Evolutionary conservation across 306 rosid species (phyloP), one percentile per base, ranked within the genome.

Genomic region (Begonia masoniana): DNA sequence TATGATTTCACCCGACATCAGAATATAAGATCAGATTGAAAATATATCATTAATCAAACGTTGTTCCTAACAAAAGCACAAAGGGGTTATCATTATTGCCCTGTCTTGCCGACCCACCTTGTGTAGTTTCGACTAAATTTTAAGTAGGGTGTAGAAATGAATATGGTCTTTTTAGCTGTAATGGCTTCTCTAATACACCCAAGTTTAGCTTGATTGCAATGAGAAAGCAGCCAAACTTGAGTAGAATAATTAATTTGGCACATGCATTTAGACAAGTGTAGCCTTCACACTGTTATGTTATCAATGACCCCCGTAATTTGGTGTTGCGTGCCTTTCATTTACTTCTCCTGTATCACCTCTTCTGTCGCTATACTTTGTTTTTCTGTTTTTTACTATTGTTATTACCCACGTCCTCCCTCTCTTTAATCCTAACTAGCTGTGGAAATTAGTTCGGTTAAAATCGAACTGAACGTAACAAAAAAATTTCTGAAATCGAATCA

Each of bases 301-400:
- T 26, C 35, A 26, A 1, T 26, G 35, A 26, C 6, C 47, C 52
- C 12, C 43, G 48, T 13, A 12, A 50, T 62, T 66, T 68, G 57
- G 72, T 35, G 6, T 21, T 62, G 71, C 10, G 77, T 62, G 77
- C 55, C 69, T 63, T 52, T 62, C 49, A 50, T 65, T 68, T 56
- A 50, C 52, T 72, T 51, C 47, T 46, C 14, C n/a, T n/a, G n/a
- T 24, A 55, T 47, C 62, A 43, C 55, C 64, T 60, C 58, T 24
- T 10, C 62, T 31, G 60, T 74, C 69, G 41, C 54, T 36, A 4
- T 57, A 58, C 15, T 6, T 11, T 41, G 13, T 39, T 10, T 19
- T 15, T 58, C 15, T 1, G 10, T 6, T 31, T 31, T 0, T 31
- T 31, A 31, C 7, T 31, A 5, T 31, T 31, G 39, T 31, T 31